Conservation (phyloP, 768 basidiomycete species). For the Sistotremastrum suecicum region DNA sequence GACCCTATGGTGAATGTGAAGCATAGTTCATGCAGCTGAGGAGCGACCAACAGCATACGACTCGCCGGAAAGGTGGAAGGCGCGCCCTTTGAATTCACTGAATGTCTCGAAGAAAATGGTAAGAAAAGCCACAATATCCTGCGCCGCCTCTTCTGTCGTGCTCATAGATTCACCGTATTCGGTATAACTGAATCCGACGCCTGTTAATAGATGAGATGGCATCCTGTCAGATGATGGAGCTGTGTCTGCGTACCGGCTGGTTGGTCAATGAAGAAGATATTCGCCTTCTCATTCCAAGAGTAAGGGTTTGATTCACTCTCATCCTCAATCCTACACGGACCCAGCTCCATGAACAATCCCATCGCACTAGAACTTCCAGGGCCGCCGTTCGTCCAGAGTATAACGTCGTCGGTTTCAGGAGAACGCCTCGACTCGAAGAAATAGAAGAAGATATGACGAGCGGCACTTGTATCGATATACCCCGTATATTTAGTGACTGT, state of each 20-base stretch:
- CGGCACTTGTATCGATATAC: conserved; percentile 35
- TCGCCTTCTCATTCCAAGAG: conserved; percentile 1
- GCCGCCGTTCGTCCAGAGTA: conserved; percentile 62
- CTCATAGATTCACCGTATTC: conserved; percentile 54
- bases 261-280: conserved; percentile 3
- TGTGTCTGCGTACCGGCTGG: conserved; percentile 4
- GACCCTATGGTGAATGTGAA: conserved; percentile 28
- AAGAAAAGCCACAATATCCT: conserved; percentile 62
- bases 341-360: conserved; percentile 6
- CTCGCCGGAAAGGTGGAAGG: conserved; percentile 61
- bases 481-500: conserved; percentile 31
- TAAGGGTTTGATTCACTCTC: background rate
- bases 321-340: conserved; percentile 2
- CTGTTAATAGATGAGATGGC: conserved; percentile 19
- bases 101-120: conserved; percentile 73
- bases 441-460: conserved; percentile 32
- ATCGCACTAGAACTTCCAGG: conserved; percentile 22
- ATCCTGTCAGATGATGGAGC: background rate
- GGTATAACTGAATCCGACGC: conserved; percentile 60
- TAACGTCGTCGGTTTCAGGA: conserved; percentile 40
- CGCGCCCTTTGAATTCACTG: conserved; percentile 50
- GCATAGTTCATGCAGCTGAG: background rate
- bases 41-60: conserved; percentile 46
- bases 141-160: conserved; percentile 70
- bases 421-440: conserved; percentile 44